Conservation (phyloP, 176 grass and related monocot species). For the Pontederia crassipes region DNA sequence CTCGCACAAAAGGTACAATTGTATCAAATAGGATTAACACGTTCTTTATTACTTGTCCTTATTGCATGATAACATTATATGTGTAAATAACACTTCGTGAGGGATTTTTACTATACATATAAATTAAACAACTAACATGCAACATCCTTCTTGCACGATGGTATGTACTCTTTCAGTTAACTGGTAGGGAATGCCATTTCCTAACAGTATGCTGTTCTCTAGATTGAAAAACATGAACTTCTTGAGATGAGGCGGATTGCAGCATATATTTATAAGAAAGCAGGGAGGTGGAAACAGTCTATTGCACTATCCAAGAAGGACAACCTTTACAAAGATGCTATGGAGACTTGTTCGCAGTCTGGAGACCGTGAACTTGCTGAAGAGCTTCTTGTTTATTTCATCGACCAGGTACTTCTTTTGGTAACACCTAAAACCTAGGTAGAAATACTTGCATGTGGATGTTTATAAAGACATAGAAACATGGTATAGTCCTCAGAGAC, state of each 20-base stretch:
- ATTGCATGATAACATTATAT: background rate
- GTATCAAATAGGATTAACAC: background rate
- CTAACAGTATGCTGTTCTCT: slow-evolving; percentile 2
- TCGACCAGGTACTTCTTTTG: slow-evolving; percentile 57
- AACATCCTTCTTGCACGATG: too few relatives aligned
- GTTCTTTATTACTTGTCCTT: background rate
- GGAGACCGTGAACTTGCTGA: slow-evolving; percentile 78
- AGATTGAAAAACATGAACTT: slow-evolving; percentile 96
- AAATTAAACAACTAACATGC: too few relatives aligned
- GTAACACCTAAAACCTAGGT: slow-evolving; percentile 5
- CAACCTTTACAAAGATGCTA: slow-evolving; percentile 93
- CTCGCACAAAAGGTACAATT: slow-evolving; percentile 82
- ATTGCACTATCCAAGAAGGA: slow-evolving; percentile 89
- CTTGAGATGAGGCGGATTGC: slow-evolving; percentile 97
- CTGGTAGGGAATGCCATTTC: too few relatives aligned
- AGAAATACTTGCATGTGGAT: background rate
- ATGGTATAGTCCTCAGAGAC: too few relatives aligned
- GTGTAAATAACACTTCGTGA: too few relatives aligned
- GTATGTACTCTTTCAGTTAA: too few relatives aligned
- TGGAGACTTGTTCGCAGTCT: slow-evolving; percentile 98
- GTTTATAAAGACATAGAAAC: too few relatives aligned
- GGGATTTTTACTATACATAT: too few relatives aligned
- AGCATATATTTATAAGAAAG: slow-evolving; percentile 98
- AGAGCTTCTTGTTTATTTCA: slow-evolving; percentile 92
- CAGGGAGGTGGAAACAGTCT: slow-evolving; percentile 88